Conservation (phyloP, 139 green algal species). For the Deuterostichococcus epilithicus region DNA sequence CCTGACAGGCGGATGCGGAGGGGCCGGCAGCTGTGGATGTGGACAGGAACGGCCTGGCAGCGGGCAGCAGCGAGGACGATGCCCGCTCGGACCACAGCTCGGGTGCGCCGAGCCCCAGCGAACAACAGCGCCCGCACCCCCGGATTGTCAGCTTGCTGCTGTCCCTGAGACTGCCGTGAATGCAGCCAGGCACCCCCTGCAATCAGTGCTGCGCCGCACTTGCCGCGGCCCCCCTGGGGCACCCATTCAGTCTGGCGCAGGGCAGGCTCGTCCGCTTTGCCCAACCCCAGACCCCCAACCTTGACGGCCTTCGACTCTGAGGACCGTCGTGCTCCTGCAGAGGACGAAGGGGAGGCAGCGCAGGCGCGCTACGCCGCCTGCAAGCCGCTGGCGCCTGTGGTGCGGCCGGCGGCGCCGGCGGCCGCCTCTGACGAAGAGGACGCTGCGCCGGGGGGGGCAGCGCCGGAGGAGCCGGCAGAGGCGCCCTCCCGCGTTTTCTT, state of each 20-base stretch:
- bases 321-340: background rate
- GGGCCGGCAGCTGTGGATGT: background rate
- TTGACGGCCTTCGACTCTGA: conserved; percentile 4
- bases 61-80: background rate
- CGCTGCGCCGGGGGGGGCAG: no score
- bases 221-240: no score
- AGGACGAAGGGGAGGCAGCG: conserved; percentile 5
- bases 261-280: no score
- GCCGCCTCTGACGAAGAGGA: background rate
- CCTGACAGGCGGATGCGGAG: background rate
- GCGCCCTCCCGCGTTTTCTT: conserved; percentile 63
- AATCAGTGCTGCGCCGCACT: no score
- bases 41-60: background rate
- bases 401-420: conserved; percentile 1
- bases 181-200: no score
- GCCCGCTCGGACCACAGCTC: background rate
- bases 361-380: conserved; percentile 30
- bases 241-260: no score
- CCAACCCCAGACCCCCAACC: no score
- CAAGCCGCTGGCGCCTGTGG: conserved; percentile 31
- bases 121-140: no score
- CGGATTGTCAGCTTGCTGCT: no score
- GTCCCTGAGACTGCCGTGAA: no score
- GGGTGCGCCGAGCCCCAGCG: background rate
- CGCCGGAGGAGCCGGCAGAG: background rate